Base-by-base conservation (phyloP, 345 rosid species). In the Laguncularia racemosa region DNA sequence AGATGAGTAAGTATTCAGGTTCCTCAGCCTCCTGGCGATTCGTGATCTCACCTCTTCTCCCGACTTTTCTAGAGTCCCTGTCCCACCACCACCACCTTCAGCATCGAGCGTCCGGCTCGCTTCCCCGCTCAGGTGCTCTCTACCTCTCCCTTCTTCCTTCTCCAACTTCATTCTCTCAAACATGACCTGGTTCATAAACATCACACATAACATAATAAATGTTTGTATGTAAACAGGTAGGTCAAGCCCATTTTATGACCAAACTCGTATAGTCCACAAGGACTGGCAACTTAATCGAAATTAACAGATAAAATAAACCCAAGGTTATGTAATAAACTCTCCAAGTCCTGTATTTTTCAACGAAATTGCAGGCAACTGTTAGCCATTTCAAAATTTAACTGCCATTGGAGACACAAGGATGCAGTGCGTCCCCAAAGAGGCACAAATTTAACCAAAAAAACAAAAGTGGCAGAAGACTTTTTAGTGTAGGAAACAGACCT, bases 61-160 rank as follows among this genome's bases (percentile, higher is more conserved):
- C 44, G 56, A 49, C 13, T 16, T 19, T 9, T 28, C 63, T 15
- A 54, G 46, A 16, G 63, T 45, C 12, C 57, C 50, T 8, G 67
- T 46, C 11, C 55, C 57, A 0, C 52, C 14, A n/a, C 15, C 46
- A 12, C 51, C 40, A 40, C 56, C 6, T 52, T 53, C 43, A 26
- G 57, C 56, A 54, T 0, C 16, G 38, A 20, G 33, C 45, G 44
- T 9, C 3, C 21, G 17, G 49, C 14, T 58, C 4, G 14, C 51
- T 15, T 46, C 52, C 14, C 51, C 63, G 1, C 54, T 33, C 1
- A 5, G 20, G 40, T 48, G 60, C 16, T 73, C 89, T 56, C 74
- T 64, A 56, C 95, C 93, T 69, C 88, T 69, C 38, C 89, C 89
- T 67, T 86, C 97, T 56, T 92, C 93, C 63, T 86, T 92, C 50